These are phyloP conservation scores for Azolla pinnata DNA, from an alignment of 75 land plant species.

Conservation along the genomic window DNA sequence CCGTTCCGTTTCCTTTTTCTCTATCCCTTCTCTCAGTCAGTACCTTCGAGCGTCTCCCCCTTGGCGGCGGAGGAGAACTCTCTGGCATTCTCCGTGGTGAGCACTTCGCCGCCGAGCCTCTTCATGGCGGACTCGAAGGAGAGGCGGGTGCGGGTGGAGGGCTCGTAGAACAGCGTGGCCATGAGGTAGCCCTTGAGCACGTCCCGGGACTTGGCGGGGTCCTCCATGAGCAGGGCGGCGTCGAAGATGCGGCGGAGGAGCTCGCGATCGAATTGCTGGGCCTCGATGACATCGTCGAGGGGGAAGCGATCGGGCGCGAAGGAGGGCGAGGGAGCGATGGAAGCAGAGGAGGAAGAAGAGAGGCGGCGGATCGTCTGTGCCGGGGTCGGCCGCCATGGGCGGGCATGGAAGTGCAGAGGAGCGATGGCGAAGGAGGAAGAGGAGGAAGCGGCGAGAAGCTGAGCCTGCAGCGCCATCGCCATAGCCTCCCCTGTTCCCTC, in stretches of 20 bases:
- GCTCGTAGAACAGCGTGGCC: slow-evolving; percentile 96
- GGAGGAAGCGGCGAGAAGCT: too few relatives aligned
- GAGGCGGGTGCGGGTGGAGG: slow-evolving; percentile 90
- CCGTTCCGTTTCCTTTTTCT: too few relatives aligned
- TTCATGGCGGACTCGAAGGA: slow-evolving; percentile 99
- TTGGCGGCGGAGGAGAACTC: slow-evolving; percentile 96
- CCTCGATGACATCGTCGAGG: slow-evolving; percentile 72
- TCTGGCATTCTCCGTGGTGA: slow-evolving; percentile 91
- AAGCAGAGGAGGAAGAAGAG: too few relatives aligned
- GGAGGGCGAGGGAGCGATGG: too few relatives aligned
- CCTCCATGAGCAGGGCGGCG: slow-evolving; percentile 81
- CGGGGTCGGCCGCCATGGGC: too few relatives aligned
- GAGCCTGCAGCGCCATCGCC: too few relatives aligned
- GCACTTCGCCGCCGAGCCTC: slow-evolving; percentile 85
- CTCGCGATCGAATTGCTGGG: slow-evolving; percentile 85
- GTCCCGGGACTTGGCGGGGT: slow-evolving; percentile 54
- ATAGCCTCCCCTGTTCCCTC: too few relatives aligned
- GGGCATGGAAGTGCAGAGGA: too few relatives aligned
- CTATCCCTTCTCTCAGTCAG: too few relatives aligned
- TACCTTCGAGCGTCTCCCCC: slow-evolving; percentile 98
- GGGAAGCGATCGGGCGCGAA: slow-evolving; percentile 44
- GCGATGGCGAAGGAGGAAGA: too few relatives aligned
- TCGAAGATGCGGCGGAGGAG: slow-evolving; percentile 68
- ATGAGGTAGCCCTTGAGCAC: slow-evolving; percentile 71
- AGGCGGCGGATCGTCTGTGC: too few relatives aligned